These are phyloP conservation scores for Cerrena zonata DNA, from an alignment of 1,284 basidiomycete genomes.

Conservation along the genomic window DNA sequence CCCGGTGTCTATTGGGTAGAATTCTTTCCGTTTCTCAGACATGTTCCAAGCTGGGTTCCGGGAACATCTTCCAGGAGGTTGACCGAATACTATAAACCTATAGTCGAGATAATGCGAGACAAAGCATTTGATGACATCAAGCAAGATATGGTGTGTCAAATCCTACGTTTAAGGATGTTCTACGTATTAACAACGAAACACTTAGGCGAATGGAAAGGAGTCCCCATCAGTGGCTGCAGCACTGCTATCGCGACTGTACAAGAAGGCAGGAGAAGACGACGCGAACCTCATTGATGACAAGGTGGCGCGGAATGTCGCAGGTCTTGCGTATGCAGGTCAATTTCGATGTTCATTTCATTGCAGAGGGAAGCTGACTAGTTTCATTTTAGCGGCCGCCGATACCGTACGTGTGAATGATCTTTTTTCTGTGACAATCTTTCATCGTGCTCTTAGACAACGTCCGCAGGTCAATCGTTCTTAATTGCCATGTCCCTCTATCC, in stretches of 20 bases:
- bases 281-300: neutral
- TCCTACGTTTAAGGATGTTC: neutral
- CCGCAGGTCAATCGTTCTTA: slow-evolving; percentile 2
- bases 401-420: neutral
- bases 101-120: slow-evolving; percentile 13
- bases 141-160: slow-evolving; percentile 18
- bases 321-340: slow-evolving; percentile 1
- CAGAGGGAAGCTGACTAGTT: no score
- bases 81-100: neutral
- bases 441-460: slow-evolving; percentile 3
- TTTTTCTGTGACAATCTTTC: neutral
- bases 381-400: neutral
- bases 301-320: slow-evolving; percentile 3
- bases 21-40: slow-evolving; percentile 14
- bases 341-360: neutral
- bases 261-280: neutral
- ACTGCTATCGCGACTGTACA: slow-evolving; percentile 1
- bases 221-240: slow-evolving; percentile 11
- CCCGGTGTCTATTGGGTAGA: slow-evolving; percentile 16
- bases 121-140: slow-evolving; percentile 20
- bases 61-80: slow-evolving; percentile 7
- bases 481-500: slow-evolving; percentile 5
- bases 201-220: slow-evolving; percentile 7
- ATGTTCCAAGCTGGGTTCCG: slow-evolving; percentile 22
- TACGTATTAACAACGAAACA: neutral